A percentile compares a stretch with the other conserved stretches of the same genome.
Conservation (phyloP, 768 basidiomycete species). For the Wakefieldia striispora region DNA sequence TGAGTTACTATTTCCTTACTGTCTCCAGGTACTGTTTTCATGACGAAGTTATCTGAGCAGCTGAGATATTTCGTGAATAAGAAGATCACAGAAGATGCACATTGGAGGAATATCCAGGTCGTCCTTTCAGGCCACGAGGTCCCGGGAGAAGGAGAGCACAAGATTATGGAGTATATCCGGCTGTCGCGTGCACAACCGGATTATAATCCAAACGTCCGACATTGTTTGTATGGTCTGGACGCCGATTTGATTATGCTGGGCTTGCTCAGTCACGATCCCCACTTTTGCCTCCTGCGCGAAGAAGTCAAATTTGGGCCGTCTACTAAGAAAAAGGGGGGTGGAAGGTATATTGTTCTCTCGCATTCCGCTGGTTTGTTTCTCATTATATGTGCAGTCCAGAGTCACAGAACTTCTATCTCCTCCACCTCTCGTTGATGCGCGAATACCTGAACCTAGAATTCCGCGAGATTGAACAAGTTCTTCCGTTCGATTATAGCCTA, state of each 20-base stretch:
- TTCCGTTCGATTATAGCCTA: constrained; percentile 83
- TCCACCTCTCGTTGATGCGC: constrained; percentile 92
- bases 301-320: constrained; percentile 96
- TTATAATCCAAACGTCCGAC: constrained; percentile 95
- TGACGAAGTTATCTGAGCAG: constrained; percentile 89
- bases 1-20: neutral
- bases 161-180: constrained; percentile 99
- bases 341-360: constrained; percentile 39
- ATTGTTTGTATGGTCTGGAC: constrained; percentile 97
- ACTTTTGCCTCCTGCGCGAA: constrained; percentile 95
- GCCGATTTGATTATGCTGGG: constrained; percentile 99
- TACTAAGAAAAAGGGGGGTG: constrained; percentile 63
- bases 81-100: constrained; percentile 95
- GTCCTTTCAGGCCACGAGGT: constrained; percentile 97
- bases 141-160: constrained; percentile 99
- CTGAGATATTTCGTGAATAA: constrained; percentile 96
- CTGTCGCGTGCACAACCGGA: constrained; percentile 91
- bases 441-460: constrained; percentile 99
- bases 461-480: constrained; percentile 57
- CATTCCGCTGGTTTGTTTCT: neutral
- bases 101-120: constrained; percentile 90
- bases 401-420: constrained; percentile 87
- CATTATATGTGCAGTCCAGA: constrained; percentile 47
- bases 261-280: constrained; percentile 94
- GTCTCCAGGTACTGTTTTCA: constrained; percentile 82